phyloP scores from a whole-genome alignment of 2,329 filamentous ascomycete genomes.

The Dendrostoma leiphaemia region DNA sequence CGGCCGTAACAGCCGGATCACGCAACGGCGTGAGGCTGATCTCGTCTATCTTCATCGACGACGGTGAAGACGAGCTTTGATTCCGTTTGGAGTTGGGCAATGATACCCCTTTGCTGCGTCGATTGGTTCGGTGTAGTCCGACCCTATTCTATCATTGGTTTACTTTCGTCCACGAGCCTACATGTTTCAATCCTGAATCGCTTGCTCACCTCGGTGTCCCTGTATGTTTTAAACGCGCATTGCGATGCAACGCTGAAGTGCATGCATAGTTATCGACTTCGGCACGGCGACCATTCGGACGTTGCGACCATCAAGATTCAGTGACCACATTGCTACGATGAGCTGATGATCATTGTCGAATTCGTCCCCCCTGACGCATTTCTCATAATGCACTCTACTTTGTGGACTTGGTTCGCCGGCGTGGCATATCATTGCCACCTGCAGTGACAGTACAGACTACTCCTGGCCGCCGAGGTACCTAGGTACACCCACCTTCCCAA shows the following conservation, averaged over 20 bases:
- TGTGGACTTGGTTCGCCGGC: too few relatives aligned
- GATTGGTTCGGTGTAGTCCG: neutral
- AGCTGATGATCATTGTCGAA: too few relatives aligned
- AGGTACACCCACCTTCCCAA: too few relatives aligned
- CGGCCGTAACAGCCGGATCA: neutral
- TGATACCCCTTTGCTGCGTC: conserved; percentile 12
- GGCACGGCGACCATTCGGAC: neutral
- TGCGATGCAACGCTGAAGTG: neutral
- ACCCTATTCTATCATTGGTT: neutral
- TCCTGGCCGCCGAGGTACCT: too few relatives aligned
- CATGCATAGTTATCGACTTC: neutral
- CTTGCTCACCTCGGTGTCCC: neutral
- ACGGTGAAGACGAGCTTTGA: conserved; percentile 17
- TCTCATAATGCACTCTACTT: too few relatives aligned
- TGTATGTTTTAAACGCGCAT: neutral
- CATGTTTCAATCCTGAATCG: neutral
- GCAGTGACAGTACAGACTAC: too few relatives aligned
- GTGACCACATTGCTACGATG: too few relatives aligned
- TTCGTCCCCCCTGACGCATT: too few relatives aligned
- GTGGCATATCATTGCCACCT: too few relatives aligned
- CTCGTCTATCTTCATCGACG: conserved; percentile 16
- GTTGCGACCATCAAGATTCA: neutral
- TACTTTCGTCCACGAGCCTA: neutral
- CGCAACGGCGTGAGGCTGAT: neutral
- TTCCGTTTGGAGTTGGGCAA: neutral